Evolutionary conservation across 257 asterid genomes (phyloP).

Genomic region (Cinchona pubescens): DNA sequence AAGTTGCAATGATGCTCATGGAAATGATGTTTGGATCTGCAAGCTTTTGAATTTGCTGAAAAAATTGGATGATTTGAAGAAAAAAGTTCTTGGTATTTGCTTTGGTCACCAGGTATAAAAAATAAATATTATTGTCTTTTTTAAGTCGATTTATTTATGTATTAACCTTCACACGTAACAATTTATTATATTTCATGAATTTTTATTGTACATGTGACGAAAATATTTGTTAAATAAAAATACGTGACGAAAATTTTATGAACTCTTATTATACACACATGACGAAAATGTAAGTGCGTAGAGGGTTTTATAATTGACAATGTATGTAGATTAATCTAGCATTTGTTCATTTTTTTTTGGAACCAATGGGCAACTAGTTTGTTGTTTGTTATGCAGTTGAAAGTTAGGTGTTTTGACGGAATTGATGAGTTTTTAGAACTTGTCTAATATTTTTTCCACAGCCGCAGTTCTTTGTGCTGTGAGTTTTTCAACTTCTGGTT

Average conservation of each 20-base stretch:
- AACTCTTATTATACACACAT: no score
- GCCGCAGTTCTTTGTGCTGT: neutral
- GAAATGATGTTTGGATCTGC: conserved; percentile 72
- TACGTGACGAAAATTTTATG: no score
- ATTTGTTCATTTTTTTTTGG: neutral
- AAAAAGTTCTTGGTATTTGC: conserved; percentile 77
- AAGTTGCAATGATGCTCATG: conserved; percentile 88
- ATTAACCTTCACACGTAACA: neutral
- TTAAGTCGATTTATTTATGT: no score
- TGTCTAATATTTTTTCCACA: neutral
- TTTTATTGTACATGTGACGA: no score
- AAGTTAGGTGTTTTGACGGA: neutral
- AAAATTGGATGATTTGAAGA: conserved; percentile 59
- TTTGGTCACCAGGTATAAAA: conserved; percentile 80
- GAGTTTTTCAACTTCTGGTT: neutral
- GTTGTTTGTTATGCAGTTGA: neutral
- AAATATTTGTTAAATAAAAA: no score
- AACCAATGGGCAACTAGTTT: neutral
- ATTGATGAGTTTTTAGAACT: neutral
- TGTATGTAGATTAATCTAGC: neutral
- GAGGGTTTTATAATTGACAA: no score
- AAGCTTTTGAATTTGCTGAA: conserved; percentile 48
- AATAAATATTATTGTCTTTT: neutral
- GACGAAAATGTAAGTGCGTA: no score
- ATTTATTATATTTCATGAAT: no score